Percentiles rank a stretch among this genome's conserved stretches.
Evolutionary conservation across 2,329 filamentous ascomycete species (phyloP).

Genomic region (Parastagonospora avenae): DNA sequence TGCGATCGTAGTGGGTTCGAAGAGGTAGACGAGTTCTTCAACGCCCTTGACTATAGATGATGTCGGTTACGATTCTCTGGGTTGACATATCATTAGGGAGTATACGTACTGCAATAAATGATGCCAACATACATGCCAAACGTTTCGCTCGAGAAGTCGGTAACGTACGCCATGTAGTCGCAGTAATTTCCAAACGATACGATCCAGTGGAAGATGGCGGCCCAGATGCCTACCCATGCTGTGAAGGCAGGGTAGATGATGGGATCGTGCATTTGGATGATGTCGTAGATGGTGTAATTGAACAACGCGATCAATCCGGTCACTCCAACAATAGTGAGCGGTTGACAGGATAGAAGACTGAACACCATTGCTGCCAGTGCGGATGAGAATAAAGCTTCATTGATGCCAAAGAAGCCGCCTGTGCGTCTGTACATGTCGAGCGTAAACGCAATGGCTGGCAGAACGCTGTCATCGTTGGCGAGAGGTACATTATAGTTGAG

Average conservation of each 20-base stretch:
- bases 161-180: conserved; percentile 65
- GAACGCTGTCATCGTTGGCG: conserved; percentile 45
- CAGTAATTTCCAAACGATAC: conserved; percentile 59
- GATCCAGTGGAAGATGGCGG: conserved; percentile 63
- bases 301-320: conserved; percentile 58
- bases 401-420: conserved; percentile 61
- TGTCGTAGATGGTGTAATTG: conserved; percentile 66
- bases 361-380: conserved; percentile 62
- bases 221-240: conserved; percentile 63
- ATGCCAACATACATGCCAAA: conserved; percentile 63
- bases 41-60: conserved; percentile 57
- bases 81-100: too few relatives aligned
- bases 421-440: conserved; percentile 64
- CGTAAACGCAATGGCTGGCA: conserved; percentile 64
- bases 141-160: conserved; percentile 60
- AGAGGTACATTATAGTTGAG: too few relatives aligned
- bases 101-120: conserved; percentile 56
- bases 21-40: conserved; percentile 60
- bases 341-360: conserved; percentile 58
- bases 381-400: conserved; percentile 61
- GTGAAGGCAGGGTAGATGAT: conserved; percentile 60
- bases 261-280: conserved; percentile 56
- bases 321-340: conserved; percentile 62
- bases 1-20: conserved; percentile 46
- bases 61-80: neutral